These are phyloP conservation scores for Pigoraptor vietnamica DNA, from an alignment of 78 protist species.

Conservation along the genomic window DNA sequence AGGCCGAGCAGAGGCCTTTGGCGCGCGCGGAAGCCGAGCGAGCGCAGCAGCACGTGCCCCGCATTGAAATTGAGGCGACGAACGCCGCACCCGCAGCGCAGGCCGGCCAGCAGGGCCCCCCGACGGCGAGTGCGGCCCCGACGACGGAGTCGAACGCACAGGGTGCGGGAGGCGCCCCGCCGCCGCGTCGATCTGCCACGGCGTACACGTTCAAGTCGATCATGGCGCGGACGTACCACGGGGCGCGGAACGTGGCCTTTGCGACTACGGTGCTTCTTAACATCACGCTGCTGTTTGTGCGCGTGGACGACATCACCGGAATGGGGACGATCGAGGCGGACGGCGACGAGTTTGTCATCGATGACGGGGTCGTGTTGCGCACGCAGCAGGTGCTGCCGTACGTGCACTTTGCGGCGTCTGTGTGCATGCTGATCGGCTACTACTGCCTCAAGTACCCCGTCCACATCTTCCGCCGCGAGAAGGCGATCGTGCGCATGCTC, in stretches of 20 bases:
- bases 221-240: neutral
- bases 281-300: neutral
- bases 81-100: too few species aligned
- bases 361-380: neutral
- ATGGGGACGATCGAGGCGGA: conserved; percentile 2
- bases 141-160: neutral
- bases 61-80: too few species aligned
- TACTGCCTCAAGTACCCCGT: neutral
- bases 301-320: neutral
- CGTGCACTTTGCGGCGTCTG: neutral
- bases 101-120: too few species aligned
- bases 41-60: neutral
- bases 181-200: neutral
- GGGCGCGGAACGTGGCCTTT: neutral
- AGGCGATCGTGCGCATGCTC: neutral
- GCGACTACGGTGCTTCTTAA: neutral
- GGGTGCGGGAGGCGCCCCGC: neutral
- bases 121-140: too few species aligned
- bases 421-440: neutral
- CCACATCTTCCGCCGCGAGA: neutral
- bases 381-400: neutral
- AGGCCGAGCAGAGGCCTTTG: neutral
- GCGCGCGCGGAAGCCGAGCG: neutral
- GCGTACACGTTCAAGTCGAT: neutral
- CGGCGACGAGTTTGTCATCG: neutral